Base-by-base conservation (phyloP, 2,329 filamentous ascomycete genomes). In the Sphaceloma murrayae region DNA sequence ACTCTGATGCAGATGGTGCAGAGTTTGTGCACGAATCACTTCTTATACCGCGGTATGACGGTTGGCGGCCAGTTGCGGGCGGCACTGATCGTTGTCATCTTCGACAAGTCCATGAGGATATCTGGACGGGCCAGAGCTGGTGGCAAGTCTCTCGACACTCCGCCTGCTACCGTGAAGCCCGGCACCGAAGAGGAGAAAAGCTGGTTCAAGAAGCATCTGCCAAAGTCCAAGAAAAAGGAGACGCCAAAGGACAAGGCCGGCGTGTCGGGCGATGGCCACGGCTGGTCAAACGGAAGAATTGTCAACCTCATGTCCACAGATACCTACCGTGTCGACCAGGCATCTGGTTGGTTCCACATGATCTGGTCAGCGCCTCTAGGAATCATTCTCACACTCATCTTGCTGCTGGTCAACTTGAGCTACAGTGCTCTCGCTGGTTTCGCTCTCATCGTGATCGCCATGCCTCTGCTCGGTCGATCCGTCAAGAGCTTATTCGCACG, bases 251-350 rank as follows among this genome's bases (percentile, higher is more conserved):
- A 58, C 9, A 64, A 66, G 16, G 57, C 58, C 27, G 75, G 72
- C 2, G 65, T 81, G 14, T 64, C 74, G 8, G 77, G 77, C 3
- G 83, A 91, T 54, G 84, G 82, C 2, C 70, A 77, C 16, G 91
- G 89, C 17, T 96, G 89, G 89, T 80, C 80, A 46, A 96, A 95
- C 56, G 91, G 91, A 16, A 78, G 86, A 50, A 85, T 96, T 43
- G 78, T 91, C 58, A 94, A 93, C 53, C 60, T 96, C 53, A 95
- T 96, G 88, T 89, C 85, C 49, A 86, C 91, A 33, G 89, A 96
- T 59, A 93, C 88, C 0, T 93, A 94, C 62, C 85, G 89, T 52
- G 72, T 98, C 48, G 88, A 96, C 55, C 82, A 87, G 58, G 87
- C 87, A 1, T 85, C 77, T 29, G 86, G 85, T 31, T 74, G 95